These are phyloP conservation scores for Hsuehochloa calcarea DNA, from an alignment of 176 grass and related monocot species.

Conservation along the genomic window DNA sequence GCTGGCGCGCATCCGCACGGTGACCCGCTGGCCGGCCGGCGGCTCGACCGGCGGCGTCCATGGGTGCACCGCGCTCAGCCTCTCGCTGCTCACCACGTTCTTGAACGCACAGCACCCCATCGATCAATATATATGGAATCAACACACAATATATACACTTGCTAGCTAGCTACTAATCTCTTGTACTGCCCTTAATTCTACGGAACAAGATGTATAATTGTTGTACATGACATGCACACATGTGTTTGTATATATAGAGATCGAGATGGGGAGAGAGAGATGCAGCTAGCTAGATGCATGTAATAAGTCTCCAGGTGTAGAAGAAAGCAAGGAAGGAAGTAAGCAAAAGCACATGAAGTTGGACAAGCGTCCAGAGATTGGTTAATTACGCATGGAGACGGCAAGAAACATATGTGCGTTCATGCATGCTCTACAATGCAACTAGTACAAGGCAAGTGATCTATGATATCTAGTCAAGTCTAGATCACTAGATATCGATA, in stretches of 20 bases:
- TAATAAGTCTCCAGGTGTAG: background rate
- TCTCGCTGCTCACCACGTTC: background rate
- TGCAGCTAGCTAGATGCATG: background rate
- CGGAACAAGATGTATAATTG: background rate
- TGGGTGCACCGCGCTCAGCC: slow-evolving; percentile 41
- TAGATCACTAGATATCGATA: background rate
- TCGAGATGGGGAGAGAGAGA: background rate
- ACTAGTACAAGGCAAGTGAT: background rate
- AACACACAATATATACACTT: background rate
- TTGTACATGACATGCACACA: background rate
- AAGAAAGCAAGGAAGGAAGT: slow-evolving; percentile 28
- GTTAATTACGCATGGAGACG: slow-evolving; percentile 29
- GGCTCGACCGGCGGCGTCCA: slow-evolving; percentile 27
- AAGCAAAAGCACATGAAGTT: slow-evolving; percentile 29
- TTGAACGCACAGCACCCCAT: slow-evolving; percentile 57
- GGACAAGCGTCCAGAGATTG: slow-evolving; percentile 56
- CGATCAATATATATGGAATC: background rate
- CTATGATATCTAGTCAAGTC: background rate
- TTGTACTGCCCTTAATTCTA: background rate
- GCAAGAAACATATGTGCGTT: slow-evolving; percentile 34
- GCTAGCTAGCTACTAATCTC: background rate
- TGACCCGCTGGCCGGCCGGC: slow-evolving; percentile 40
- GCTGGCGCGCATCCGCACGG: slow-evolving; percentile 53
- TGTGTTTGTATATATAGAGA: background rate
- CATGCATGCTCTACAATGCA: background rate